Conservation (phyloP, 495 filamentous ascomycete species). For the Trichoderma orchidacearum region DNA sequence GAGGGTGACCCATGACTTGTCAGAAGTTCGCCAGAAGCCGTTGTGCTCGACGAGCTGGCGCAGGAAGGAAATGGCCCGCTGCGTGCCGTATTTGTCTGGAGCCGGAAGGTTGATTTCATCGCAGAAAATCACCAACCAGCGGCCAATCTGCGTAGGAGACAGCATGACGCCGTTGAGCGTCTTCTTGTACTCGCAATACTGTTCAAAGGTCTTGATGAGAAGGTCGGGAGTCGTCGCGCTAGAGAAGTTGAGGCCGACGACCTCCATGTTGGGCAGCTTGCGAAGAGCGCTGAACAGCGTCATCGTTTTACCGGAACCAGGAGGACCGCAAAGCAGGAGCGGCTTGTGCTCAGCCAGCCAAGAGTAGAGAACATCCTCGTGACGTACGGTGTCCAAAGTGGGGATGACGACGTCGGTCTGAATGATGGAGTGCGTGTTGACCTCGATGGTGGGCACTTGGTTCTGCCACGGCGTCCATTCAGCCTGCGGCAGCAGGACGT, state of each 20-base stretch:
- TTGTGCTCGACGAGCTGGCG: conserved; percentile 96
- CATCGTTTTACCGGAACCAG: conserved; percentile 99
- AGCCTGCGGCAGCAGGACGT: conserved; percentile 71
- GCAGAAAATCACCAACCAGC: conserved; percentile 97
- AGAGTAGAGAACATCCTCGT: conserved; percentile 95
- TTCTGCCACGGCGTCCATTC: conserved; percentile 91
- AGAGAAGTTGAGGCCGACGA: conserved; percentile 97
- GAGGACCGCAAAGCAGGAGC: conserved; percentile 87
- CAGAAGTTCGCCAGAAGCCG: conserved; percentile 94
- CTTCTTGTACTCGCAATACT: conserved; percentile 99
- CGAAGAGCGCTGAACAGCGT: conserved; percentile 93
- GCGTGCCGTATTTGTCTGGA: conserved; percentile 94
- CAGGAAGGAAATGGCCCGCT: conserved; percentile 92
- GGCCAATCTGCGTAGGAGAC: conserved; percentile 88
- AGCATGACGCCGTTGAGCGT: conserved; percentile 92
- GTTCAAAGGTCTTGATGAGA: conserved; percentile 96
- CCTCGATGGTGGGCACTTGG: conserved; percentile 84
- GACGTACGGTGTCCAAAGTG: conserved; percentile 88
- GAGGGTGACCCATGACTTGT: conserved; percentile 95
- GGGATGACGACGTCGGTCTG: conserved; percentile 97
- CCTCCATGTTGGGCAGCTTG: conserved; percentile 96
- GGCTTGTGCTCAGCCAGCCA: conserved; percentile 99
- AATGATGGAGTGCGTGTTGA: conserved; percentile 93
- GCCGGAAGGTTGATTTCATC: conserved; percentile 99
- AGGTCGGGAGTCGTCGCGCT: conserved; percentile 96